Evolutionary conservation across 495 filamentous ascomycete species (phyloP), one percentile per base, ranked within the genome.

Genomic region (Evernia prunastri): DNA sequence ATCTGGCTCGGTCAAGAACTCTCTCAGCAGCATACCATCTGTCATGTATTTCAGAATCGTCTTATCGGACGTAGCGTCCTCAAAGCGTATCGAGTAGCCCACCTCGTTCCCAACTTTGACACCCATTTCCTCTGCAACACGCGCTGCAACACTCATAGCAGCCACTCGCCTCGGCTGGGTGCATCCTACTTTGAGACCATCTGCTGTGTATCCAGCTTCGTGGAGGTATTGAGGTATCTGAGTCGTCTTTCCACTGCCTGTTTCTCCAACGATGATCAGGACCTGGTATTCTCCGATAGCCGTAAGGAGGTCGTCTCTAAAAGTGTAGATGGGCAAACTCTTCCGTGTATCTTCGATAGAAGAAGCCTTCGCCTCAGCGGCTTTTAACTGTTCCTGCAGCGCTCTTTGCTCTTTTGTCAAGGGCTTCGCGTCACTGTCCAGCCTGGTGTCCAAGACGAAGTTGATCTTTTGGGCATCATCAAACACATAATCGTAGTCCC

Each of bases 31-130:
- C 92, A 97, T 97, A 65, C 94, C 94, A 72, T 98, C 94, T 4
- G 94, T 98, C 91, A 96, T 96, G 72, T 96, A 98, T 74, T 97
- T 96, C 33, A 98, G 74, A 47, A 92, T 81, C 0, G 94, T 97
- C 76, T 96, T 96, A 66, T 96, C 91, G 69, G 84, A 91, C 1
- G 94, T 97, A 53, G 86, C 85, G 73, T 98, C 91, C 70, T 98
- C 94, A 71, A 97, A 98, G 61, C 94, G 84, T 65, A 97, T 96
- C 27, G 91, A 92, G 72, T 97, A 97, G 56, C 95, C 95, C 60
- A 97, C 92, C 75, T 97, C 90, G 76, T 96, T 90, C 23, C 94
- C 95, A 27, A 98, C 68, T 68, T 92, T 87, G 72, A 90, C 91
- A 15, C 91, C 87, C 82, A 92, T 88, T 75, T 99, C 94, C 67